Conservation (phyloP, 306 rosid species). For the Ceratonia siliqua region DNA sequence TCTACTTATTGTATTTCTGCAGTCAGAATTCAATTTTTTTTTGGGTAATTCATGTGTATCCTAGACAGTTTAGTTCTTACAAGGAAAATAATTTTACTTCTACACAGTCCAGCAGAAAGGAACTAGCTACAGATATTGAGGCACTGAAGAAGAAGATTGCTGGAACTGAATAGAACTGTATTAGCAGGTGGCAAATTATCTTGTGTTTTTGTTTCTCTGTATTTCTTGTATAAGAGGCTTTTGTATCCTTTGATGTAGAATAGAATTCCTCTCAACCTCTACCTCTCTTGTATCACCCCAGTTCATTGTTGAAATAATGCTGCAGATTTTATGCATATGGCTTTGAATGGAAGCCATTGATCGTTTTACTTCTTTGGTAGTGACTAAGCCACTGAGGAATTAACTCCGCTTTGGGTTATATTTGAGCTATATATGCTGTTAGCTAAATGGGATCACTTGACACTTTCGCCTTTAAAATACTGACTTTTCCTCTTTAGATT, state of each 20-base stretch:
- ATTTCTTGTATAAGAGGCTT: conserved; percentile 51
- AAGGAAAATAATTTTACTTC: conserved; percentile 16
- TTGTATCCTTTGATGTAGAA: conserved; percentile 61
- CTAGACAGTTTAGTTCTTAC: not conserved
- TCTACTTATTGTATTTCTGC: not conserved
- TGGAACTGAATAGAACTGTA: conserved; percentile 68
- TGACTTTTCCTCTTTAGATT: not conserved
- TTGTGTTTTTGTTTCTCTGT: conserved; percentile 48
- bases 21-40: not conserved
- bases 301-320: conserved; percentile 47
- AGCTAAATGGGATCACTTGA: not conserved
- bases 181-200: conserved; percentile 26
- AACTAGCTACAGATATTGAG: conserved; percentile 82
- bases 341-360: conserved; percentile 26
- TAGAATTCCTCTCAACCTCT: conserved; percentile 46
- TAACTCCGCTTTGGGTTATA: not conserved
- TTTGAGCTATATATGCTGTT: not conserved
- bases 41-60: not conserved
- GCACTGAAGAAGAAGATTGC: conserved; percentile 89
- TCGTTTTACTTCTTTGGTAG: not conserved
- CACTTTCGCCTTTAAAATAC: not conserved
- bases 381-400: conserved; percentile 10
- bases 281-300: conserved; percentile 41
- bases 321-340: conserved; percentile 41
- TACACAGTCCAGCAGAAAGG: conserved; percentile 90